Base-by-base conservation (phyloP, 345 rosid species). In the Gynandropsis gynandra region DNA sequence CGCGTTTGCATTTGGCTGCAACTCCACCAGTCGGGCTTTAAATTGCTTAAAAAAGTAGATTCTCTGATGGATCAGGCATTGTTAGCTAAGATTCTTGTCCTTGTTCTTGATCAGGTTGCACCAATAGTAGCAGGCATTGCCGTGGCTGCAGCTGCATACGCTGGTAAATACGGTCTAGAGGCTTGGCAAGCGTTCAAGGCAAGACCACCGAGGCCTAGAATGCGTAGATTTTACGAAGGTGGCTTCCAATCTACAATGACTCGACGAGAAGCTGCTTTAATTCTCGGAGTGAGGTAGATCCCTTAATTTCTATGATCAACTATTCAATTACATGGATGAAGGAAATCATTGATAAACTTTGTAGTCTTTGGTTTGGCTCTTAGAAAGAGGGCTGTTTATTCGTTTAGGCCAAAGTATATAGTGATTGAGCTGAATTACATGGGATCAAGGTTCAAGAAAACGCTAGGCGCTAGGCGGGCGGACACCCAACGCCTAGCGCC, bases 221-320 rank as follows among this genome's bases (percentile, higher is more conserved):
- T 79, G 41, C 71, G 82, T 34, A 77, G 70, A 51, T 84, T 84
- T 51, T 81, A 81, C 1, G 83, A 77, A 15, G 94, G 88, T 12
- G 85, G 88, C 31, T 81, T 84, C 27, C 88, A 84, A 69, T 66
- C 88, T 35, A 52, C 72, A 18, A 84, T 84, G 89, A 84, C 78
- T 0, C 68, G 77, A 3, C 69, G 76, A 63, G 94, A 81, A 73
- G 94, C 94, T 1, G 88, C 94, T 70, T 58, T 73, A 1, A 81
- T 81, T 54, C 89, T 84, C 27, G 86, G 83, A 18, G 72, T 84
- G 53, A 79, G 86, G 94, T 84, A 71, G 20, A 9, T 59, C 47
- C 27, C 42, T 36, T 10, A 10, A 3, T 3, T 10, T 10, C 15
- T 8, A 10, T 10, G 15, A 37, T 1, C 11, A 37, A 13, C 3